A percentile compares a stretch with the other conserved stretches of the same genome.
These are phyloP conservation scores for Mitragyna speciosa DNA, from an alignment of 257 asterid genomes.

Conservation along the genomic window DNA sequence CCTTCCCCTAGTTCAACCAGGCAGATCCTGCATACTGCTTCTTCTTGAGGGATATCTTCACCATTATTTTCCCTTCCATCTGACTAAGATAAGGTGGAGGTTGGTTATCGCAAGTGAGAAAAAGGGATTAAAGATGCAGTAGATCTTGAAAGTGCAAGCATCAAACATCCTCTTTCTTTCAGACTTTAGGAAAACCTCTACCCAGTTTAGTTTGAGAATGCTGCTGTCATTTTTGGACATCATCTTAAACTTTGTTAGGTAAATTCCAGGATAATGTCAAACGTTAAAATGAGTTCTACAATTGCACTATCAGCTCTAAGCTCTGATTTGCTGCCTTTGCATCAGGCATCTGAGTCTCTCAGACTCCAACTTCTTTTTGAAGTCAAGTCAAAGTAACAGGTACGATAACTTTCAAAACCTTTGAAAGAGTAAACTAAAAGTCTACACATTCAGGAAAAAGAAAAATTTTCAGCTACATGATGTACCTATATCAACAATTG, in stretches of 20 bases:
- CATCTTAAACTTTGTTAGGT: not conserved
- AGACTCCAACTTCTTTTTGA: not conserved
- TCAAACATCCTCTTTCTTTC: not conserved
- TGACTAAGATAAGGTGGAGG: conserved; percentile 41
- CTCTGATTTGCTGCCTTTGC: not conserved
- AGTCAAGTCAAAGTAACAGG: not conserved
- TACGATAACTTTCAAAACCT: not conserved
- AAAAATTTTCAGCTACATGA: not conserved
- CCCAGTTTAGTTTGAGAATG: not conserved
- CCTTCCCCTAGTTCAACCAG: conserved; percentile 77
- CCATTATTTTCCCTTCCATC: conserved; percentile 48
- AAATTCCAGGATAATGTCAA: not conserved
- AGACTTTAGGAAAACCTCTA: not conserved
- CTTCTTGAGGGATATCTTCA: conserved; percentile 84
- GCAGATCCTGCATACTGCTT: conserved; percentile 93
- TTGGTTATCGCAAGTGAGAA: conserved; percentile 19
- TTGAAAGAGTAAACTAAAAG: not conserved
- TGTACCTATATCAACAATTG: conserved; percentile 45
- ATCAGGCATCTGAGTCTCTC: not conserved
- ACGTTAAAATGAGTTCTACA: not conserved
- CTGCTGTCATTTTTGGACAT: not conserved
- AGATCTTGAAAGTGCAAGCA: not conserved
- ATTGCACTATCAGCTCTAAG: not conserved
- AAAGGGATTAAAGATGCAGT: not conserved
- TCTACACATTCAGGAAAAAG: not conserved